Evolutionary conservation across 1,284 basidiomycete species (phyloP).

Genomic region (Tylopilus sp.): DNA sequence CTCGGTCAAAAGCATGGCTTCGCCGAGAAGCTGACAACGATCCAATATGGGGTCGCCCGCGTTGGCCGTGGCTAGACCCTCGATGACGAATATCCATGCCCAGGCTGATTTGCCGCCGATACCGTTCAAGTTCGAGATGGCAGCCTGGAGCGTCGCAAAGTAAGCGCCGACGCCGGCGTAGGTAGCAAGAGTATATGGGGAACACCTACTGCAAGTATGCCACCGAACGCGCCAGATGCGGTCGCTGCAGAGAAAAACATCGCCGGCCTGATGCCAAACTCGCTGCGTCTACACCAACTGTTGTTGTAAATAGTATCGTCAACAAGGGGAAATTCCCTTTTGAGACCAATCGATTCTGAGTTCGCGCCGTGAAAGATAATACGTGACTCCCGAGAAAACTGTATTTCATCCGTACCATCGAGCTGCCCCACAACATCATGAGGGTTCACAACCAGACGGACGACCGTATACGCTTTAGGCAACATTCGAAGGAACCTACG

Average conservation of each 20-base stretch:
- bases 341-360: neutral
- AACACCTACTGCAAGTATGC: slow-evolving; percentile 55
- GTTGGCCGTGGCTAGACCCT: slow-evolving; percentile 63
- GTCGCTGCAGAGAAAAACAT: slow-evolving; percentile 75
- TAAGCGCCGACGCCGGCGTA: neutral
- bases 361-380: slow-evolving; percentile 63
- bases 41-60: slow-evolving; percentile 69
- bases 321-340: neutral
- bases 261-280: slow-evolving; percentile 63
- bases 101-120: slow-evolving; percentile 60
- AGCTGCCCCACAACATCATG: slow-evolving; percentile 68
- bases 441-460: slow-evolving; percentile 61
- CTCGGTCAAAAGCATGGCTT: slow-evolving; percentile 70
- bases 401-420: slow-evolving; percentile 48
- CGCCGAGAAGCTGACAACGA: slow-evolving; percentile 79
- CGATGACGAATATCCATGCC: slow-evolving; percentile 75
- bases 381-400: slow-evolving; percentile 58
- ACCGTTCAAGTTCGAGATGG: slow-evolving; percentile 65
- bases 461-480: slow-evolving; percentile 66
- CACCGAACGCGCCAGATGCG: slow-evolving; percentile 68
- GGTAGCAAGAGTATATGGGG: neutral
- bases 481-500: slow-evolving; percentile 63
- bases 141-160: slow-evolving; percentile 38
- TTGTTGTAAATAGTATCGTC: neutral
- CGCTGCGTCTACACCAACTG: slow-evolving; percentile 67